phyloP scores from a whole-genome alignment of 441 rosid species.

The Mallotus repandus region DNA sequence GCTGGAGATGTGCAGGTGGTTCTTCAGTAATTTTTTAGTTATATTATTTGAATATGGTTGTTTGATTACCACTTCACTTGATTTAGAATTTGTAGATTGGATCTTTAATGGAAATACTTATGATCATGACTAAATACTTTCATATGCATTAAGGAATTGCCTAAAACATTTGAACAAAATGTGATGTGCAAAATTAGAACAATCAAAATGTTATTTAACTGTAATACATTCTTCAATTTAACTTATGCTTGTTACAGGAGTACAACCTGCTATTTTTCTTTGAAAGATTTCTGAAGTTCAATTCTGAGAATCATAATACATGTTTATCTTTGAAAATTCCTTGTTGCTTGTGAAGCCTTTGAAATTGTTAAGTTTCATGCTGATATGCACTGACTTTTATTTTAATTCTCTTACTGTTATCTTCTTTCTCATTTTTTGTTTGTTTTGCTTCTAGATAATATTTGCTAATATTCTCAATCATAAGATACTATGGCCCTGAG shows the following conservation, averaged over 20 bases:
- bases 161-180: no score
- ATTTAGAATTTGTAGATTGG: not conserved
- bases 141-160: no score
- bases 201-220: no score
- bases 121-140: not conserved
- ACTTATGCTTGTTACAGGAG: no score
- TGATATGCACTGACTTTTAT: not conserved
- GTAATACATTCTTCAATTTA: no score
- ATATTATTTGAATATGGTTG: conserved; percentile 15
- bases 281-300: no score
- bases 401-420: conserved; percentile 11
- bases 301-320: no score
- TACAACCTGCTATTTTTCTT: no score
- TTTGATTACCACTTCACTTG: not conserved
- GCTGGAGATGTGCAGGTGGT: conserved; percentile 98
- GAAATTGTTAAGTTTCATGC: not conserved
- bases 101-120: not conserved
- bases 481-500: conserved; percentile 94
- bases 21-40: conserved; percentile 11
- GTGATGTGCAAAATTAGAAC: no score
- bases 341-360: not conserved
- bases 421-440: conserved; percentile 14
- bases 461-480: conserved; percentile 98
- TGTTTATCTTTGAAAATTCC: not conserved
- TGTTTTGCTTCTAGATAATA: conserved; percentile 65